A percentile compares a stretch with the other conserved stretches of the same genome.
phyloP scores from a whole-genome alignment of 192 early-diverging fungal species.

The Podila clonocystis region DNA sequence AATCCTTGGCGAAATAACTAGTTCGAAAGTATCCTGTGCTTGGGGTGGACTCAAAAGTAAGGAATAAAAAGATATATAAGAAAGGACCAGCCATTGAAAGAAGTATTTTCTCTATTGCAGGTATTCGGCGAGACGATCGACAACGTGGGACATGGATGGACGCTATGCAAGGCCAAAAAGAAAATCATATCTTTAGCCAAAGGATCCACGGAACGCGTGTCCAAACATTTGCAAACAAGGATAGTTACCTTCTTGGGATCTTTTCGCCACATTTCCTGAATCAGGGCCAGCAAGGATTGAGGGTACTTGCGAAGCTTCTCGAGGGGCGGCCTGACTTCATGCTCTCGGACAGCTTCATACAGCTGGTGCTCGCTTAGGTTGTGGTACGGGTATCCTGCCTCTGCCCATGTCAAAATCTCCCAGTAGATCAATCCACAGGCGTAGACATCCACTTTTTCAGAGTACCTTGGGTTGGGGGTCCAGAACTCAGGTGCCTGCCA shows the following conservation, averaged over 20 bases:
- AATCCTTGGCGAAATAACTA: too few species aligned
- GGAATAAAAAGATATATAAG: not conserved
- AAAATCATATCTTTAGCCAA: not conserved
- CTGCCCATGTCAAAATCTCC: slow-evolving; percentile 82
- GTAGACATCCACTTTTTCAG: slow-evolving; percentile 79
- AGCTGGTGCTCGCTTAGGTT: slow-evolving; percentile 71
- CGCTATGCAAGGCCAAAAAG: slow-evolving; percentile 41
- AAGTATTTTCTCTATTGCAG: slow-evolving; percentile 53
- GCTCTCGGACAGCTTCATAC: slow-evolving; percentile 69
- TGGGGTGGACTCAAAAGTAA: too few species aligned
- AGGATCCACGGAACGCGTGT: too few species aligned
- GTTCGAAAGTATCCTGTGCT: too few species aligned
- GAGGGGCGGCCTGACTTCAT: slow-evolving; percentile 66
- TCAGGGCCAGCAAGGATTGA: slow-evolving; percentile 63
- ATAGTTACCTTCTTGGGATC: slow-evolving; percentile 55
- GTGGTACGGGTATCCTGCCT: slow-evolving; percentile 75
- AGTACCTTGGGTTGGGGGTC: slow-evolving; percentile 74
- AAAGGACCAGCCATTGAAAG: not conserved
- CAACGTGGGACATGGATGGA: slow-evolving; percentile 76
- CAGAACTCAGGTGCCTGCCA: slow-evolving; percentile 87
- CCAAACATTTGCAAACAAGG: too few species aligned
- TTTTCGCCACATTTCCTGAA: slow-evolving; percentile 81
- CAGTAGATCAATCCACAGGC: slow-evolving; percentile 82
- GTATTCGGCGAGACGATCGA: slow-evolving; percentile 74
- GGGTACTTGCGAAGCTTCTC: slow-evolving; percentile 68